phyloP scores from a whole-genome alignment of 176 grass and related monocot species.

The Puccinellia tenuiflora region DNA sequence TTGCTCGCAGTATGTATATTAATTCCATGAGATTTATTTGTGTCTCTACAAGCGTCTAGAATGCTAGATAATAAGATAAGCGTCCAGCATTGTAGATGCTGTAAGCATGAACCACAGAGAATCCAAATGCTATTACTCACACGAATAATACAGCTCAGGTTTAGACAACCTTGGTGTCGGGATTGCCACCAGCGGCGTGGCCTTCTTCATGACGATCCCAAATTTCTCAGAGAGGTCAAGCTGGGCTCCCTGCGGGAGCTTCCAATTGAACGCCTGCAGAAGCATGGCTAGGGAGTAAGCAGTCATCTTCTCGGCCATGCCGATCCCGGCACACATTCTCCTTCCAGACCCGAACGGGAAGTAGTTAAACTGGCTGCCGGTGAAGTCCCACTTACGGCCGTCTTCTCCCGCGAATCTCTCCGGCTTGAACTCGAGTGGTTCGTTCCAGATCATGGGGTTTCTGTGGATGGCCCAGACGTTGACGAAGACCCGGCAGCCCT shows the following conservation, averaged over 20 bases:
- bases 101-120: no score
- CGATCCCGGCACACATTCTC: constrained; percentile 57
- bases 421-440: constrained; percentile 45
- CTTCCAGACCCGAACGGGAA: constrained; percentile 62
- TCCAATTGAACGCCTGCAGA: constrained; percentile 67
- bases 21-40: no score
- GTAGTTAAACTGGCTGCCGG: constrained; percentile 41
- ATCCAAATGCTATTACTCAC: no score
- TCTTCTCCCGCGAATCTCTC: constrained; percentile 39
- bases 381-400: constrained; percentile 37
- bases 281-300: constrained; percentile 45
- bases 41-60: no score
- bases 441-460: constrained; percentile 39
- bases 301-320: constrained; percentile 56
- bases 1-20: no score
- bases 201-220: constrained; percentile 70
- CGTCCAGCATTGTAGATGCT: no score
- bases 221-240: constrained; percentile 49
- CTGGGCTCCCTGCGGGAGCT: constrained; percentile 22
- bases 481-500: constrained; percentile 39
- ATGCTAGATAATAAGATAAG: no score
- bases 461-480: constrained; percentile 62
- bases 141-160: not conserved
- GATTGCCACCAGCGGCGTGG: constrained; percentile 36
- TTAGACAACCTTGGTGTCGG: constrained; percentile 48